These are phyloP conservation scores for Calendula officinalis DNA, from an alignment of 129 eudicot species.

Conservation along the genomic window DNA sequence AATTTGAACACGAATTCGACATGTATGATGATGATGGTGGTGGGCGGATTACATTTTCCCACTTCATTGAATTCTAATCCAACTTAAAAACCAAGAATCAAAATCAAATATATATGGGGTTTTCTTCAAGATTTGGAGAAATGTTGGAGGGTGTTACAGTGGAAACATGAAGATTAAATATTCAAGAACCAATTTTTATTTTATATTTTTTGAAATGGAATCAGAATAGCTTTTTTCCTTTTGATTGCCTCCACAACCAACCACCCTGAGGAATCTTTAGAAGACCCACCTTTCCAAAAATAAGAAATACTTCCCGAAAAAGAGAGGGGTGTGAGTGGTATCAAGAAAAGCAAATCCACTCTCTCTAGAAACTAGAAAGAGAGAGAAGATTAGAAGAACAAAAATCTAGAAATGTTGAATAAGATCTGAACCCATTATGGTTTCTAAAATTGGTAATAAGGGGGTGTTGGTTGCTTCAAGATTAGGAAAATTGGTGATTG, in stretches of 20 bases:
- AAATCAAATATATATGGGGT: constrained; percentile 9
- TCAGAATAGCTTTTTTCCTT: constrained; percentile 26
- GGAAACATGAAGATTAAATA: constrained; percentile 11
- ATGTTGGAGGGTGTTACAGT: constrained; percentile 16
- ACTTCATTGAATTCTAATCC: constrained; percentile 11
- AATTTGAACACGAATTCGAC: too few relatives aligned
- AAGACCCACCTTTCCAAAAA: constrained; percentile 26
- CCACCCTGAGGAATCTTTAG: constrained; percentile 27
- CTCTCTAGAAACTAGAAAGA: background rate
- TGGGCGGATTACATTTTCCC: constrained; percentile 10
- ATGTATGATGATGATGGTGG: constrained; percentile 26
- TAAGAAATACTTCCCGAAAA: constrained; percentile 27
- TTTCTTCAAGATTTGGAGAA: background rate
- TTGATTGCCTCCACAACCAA: constrained; percentile 28
- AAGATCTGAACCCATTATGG: constrained; percentile 10
- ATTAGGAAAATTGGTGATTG: constrained; percentile 13
- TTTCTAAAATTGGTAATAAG: constrained; percentile 8
- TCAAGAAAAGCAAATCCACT: constrained; percentile 31
- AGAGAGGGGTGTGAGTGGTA: constrained; percentile 23
- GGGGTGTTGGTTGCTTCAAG: constrained; percentile 14
- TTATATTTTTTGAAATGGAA: constrained; percentile 14
- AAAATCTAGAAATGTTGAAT: constrained; percentile 17
- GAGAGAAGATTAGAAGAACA: background rate
- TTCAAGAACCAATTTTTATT: constrained; percentile 11
- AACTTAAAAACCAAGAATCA: constrained; percentile 11